phyloP scores from a whole-genome alignment of 352 stramenopile species.

The Phytophthora pseudosyringae region DNA sequence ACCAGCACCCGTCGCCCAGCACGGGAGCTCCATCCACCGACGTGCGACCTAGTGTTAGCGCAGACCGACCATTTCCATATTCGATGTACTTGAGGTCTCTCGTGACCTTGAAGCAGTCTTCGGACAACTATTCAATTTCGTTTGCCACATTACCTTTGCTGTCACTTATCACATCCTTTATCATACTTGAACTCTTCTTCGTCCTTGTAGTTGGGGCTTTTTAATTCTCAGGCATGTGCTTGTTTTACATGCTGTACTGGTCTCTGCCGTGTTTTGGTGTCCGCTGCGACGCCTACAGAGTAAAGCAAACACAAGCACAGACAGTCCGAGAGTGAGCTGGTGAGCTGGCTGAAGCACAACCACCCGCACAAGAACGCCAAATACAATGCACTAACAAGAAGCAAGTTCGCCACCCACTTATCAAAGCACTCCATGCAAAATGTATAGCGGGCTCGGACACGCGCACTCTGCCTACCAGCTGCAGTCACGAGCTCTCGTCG shows the following conservation, averaged over 20 bases:
- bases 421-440: slow-evolving; percentile 36
- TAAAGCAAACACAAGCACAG: slow-evolving; percentile 16
- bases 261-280: background rate
- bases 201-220: background rate
- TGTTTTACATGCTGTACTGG: background rate
- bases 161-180: slow-evolving; percentile 17
- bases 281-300: slow-evolving; percentile 14
- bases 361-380: slow-evolving; percentile 8
- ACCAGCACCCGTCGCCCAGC: background rate
- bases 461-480: slow-evolving; percentile 33
- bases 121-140: slow-evolving; percentile 21
- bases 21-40: slow-evolving; percentile 9
- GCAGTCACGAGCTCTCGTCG: slow-evolving; percentile 23
- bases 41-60: slow-evolving; percentile 9
- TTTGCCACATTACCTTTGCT: slow-evolving; percentile 30
- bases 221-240: no score
- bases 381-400: slow-evolving; percentile 21
- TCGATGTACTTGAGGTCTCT: slow-evolving; percentile 22
- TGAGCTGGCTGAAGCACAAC: slow-evolving; percentile 9
- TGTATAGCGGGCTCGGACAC: slow-evolving; percentile 14
- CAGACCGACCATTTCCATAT: slow-evolving; percentile 7
- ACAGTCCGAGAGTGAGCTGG: slow-evolving; percentile 14
- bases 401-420: slow-evolving; percentile 24
- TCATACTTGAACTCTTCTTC: slow-evolving; percentile 22
- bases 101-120: slow-evolving; percentile 10